Evolutionary conservation across 768 basidiomycete genomes (phyloP), one percentile per base, ranked within the genome.

Genomic region (Mycena kentingensis): DNA sequence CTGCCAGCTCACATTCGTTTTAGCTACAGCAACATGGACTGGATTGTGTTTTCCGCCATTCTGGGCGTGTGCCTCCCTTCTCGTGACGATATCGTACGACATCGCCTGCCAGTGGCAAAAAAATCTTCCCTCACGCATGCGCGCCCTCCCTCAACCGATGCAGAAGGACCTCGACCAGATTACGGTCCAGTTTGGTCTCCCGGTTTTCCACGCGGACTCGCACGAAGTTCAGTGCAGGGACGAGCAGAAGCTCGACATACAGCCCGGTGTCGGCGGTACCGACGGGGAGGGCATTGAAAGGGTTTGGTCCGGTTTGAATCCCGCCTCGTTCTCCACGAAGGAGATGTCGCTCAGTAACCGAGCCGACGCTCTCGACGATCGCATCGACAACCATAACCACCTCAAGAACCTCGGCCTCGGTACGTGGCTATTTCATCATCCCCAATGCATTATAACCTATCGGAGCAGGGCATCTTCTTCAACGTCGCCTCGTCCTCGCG

Each of bases 331-430:
- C 1, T 74, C 71, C 38, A 76, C 71, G 1, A 55, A 60, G n/a
- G 72, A 77, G 28, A 76, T 76, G 74, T 69, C 69, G 2, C 62
- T 60, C 12, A 58, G 44, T 18, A 16, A 49, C 15, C 54, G 54
- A 5, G 48, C 48, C 11, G 54, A 55, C 22, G 28, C 51, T 0
- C 5, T 55, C 13, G 54, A 55, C 35, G 54, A 50, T 26, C 48
- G 44, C 16, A 46, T 55, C 25, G 49, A 55, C 16, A 44, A 55
- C 25, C 49, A 49, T 36, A 55, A 55, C 18, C 51, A 42, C 43
- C 49, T 50, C 39, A 55, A 55, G 22, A 55, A 50, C 10, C 18
- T 55, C 1, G 25, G 15, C 3, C 39, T 54, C 41, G 53, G 53
- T 53, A 25, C 5, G 51, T 41, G 4, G 24, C 41, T 5, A 31